These are phyloP conservation scores for Penicillium flavigenum DNA, from an alignment of 495 filamentous ascomycete genomes.

Conservation along the genomic window DNA sequence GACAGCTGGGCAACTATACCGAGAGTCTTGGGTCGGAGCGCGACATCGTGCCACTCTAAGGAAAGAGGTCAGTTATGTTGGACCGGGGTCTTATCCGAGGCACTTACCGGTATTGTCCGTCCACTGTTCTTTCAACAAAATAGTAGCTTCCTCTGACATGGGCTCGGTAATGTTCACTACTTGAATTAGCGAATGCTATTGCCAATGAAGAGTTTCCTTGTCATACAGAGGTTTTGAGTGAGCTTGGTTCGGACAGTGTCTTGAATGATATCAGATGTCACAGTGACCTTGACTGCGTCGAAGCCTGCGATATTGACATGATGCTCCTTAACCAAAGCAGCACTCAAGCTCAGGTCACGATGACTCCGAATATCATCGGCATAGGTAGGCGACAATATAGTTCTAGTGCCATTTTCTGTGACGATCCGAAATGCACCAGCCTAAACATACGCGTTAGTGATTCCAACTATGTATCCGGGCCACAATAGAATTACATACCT, in stretches of 20 bases:
- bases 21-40: constrained; percentile 35
- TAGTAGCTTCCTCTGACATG: constrained; percentile 1
- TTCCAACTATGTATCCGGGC: too few relatives aligned
- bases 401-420: constrained; percentile 10
- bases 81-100: not conserved
- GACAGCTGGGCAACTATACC: constrained; percentile 47
- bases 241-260: constrained; percentile 2
- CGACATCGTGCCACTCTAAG: constrained; percentile 22
- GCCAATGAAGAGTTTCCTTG: not conserved
- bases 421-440: constrained; percentile 8
- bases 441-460: not conserved
- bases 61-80: not conserved
- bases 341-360: constrained; percentile 2
- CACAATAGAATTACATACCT: not conserved
- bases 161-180: constrained; percentile 1
- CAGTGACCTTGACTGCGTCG: constrained; percentile 2
- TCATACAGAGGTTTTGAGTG: constrained; percentile 7
- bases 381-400: constrained; percentile 10
- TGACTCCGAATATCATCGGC: constrained; percentile 10
- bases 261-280: constrained; percentile 5
- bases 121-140: constrained; percentile 4
- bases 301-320: constrained; percentile 9
- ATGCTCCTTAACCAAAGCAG: not conserved
- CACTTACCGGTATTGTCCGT: constrained; percentile 2
- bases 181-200: not conserved